Evolutionary conservation across 2,329 filamentous ascomycete genomes (phyloP).

Genomic region (Penicillium decumbens): DNA sequence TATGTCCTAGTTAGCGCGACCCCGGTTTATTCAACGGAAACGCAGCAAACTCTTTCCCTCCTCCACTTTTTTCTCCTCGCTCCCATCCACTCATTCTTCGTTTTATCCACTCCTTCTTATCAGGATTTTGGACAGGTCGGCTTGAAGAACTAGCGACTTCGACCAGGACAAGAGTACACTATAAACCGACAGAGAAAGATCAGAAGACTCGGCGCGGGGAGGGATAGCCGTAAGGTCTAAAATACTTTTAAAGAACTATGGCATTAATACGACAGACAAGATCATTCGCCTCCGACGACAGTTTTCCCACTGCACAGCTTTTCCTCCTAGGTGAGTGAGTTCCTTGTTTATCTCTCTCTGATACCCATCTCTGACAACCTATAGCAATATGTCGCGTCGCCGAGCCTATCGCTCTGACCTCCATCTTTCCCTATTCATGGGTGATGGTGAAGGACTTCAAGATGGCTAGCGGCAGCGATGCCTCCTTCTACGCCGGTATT

Average conservation of each 20-base stretch:
- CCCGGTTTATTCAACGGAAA: constrained; percentile 10
- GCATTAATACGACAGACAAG: constrained; percentile 57
- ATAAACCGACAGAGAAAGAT: constrained; percentile 2
- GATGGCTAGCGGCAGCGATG: constrained; percentile 66
- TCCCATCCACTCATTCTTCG: constrained; percentile 1
- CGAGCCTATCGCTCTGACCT: constrained; percentile 87
- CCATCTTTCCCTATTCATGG: constrained; percentile 90
- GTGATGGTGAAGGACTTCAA: constrained; percentile 72
- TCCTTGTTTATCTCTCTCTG: background rate
- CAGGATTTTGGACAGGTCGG: background rate
- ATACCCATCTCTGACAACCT: background rate
- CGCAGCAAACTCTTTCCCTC: constrained; percentile 8
- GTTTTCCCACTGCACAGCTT: constrained; percentile 76
- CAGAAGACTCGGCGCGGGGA: constrained; percentile 14
- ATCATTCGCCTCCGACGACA: constrained; percentile 56
- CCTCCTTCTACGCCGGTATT: constrained; percentile 81
- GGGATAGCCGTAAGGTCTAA: constrained; percentile 50
- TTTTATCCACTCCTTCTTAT: background rate
- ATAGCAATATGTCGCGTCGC: constrained; percentile 88
- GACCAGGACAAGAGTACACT: background rate
- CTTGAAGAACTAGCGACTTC: background rate
- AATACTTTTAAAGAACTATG: constrained; percentile 49
- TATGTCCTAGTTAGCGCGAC: background rate
- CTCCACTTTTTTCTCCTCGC: background rate
- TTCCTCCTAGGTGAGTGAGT: constrained; percentile 78